phyloP scores from a whole-genome alignment of 2,329 filamentous ascomycete species.

The Fusarium austroafricanum region DNA sequence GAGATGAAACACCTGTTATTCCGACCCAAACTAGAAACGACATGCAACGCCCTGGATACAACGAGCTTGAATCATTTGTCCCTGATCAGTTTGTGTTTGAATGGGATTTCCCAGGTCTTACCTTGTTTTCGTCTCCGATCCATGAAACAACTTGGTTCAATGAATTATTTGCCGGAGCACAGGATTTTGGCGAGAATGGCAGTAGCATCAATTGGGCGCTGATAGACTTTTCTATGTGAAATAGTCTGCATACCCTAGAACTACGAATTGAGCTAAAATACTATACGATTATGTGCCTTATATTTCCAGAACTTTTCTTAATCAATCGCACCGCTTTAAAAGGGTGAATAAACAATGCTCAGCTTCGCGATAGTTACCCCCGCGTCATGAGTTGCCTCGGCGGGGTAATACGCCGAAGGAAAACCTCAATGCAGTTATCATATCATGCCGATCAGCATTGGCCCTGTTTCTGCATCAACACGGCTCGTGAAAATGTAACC shows the following conservation, averaged over 20 bases:
- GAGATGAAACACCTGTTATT: fast-evolving
- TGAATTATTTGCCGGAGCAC: constrained; percentile 1
- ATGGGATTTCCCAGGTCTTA: constrained; percentile 22
- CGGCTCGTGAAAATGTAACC: not conserved
- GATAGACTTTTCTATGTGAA: constrained; percentile 7
- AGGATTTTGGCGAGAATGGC: constrained; percentile 18
- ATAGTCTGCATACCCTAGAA: too few relatives aligned
- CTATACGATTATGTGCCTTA: too few relatives aligned
- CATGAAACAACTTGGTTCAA: constrained; percentile 11
- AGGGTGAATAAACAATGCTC: too few relatives aligned
- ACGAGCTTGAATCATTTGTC: constrained; percentile 10
- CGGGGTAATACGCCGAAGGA: not conserved
- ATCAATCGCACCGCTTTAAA: too few relatives aligned
- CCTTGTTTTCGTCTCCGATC: constrained; percentile 7
- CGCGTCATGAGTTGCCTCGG: too few relatives aligned
- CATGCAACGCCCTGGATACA: not conserved
- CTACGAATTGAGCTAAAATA: too few relatives aligned
- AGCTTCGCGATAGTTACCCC: too few relatives aligned
- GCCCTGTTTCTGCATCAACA: not conserved
- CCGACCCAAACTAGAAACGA: not conserved
- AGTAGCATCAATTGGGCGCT: constrained; percentile 23
- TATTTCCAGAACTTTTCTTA: too few relatives aligned
- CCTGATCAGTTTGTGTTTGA: constrained; percentile 26
- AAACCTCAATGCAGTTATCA: not conserved
- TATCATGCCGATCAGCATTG: not conserved